These are phyloP conservation scores for Pyrenophora tritici-repentis DNA, from an alignment of 2,329 filamentous ascomycete genomes.

Conservation along the genomic window DNA sequence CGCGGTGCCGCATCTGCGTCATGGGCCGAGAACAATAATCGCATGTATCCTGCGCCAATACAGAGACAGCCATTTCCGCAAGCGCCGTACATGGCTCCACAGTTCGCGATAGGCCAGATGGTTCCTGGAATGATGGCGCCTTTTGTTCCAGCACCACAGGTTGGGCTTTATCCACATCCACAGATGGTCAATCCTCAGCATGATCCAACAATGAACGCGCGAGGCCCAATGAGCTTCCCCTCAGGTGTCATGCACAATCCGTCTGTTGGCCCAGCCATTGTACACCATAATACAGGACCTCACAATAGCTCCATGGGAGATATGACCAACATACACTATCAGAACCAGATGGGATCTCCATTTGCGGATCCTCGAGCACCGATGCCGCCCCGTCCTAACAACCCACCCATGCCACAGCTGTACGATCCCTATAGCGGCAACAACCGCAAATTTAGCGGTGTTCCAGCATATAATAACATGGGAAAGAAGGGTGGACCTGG, in stretches of 20 bases:
- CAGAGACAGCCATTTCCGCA: slow-evolving; percentile 22
- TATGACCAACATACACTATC: slow-evolving; percentile 36
- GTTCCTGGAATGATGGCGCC: slow-evolving; percentile 14
- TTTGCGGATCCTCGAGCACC: slow-evolving; percentile 14
- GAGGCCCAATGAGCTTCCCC: slow-evolving; percentile 17
- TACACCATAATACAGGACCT: slow-evolving; percentile 12
- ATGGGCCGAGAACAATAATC: slow-evolving; percentile 29
- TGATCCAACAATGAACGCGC: slow-evolving; percentile 15
- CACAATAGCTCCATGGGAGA: slow-evolving; percentile 30
- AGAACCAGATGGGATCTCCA: slow-evolving; percentile 10
- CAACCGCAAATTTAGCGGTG: slow-evolving; percentile 25
- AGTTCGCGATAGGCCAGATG: slow-evolving; percentile 18
- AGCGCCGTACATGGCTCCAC: slow-evolving; percentile 15
- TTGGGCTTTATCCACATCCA: slow-evolving; percentile 13
- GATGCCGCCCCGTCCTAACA: slow-evolving; percentile 5
- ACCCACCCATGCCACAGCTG: slow-evolving; percentile 22
- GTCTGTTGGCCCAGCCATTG: slow-evolving; percentile 19
- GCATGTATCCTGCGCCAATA: slow-evolving; percentile 17
- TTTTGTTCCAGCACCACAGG: slow-evolving; percentile 15
- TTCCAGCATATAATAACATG: slow-evolving; percentile 7
- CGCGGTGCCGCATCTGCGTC: slow-evolving; percentile 16
- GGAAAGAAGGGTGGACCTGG: slow-evolving; percentile 20
- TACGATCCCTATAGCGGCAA: slow-evolving; percentile 9
- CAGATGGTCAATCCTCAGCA: slow-evolving; percentile 20
- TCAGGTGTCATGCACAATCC: slow-evolving; percentile 12